Evolutionary conservation across 2,329 filamentous ascomycete genomes (phyloP), one percentile per base, ranked within the genome.

Genomic region (Gnomoniopsis sp.): DNA sequence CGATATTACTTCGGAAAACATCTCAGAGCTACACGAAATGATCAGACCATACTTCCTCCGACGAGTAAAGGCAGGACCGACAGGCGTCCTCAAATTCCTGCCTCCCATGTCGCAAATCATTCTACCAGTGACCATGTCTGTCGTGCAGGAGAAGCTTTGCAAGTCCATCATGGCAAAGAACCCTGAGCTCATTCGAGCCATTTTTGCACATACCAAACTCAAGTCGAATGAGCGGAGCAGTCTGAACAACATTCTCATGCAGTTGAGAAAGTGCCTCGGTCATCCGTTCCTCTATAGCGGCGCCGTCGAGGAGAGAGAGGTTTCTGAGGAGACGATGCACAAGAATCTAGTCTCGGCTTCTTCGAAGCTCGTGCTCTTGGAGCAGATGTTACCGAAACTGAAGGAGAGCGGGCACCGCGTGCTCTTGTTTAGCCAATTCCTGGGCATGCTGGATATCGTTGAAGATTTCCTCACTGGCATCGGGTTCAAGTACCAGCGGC

Each of bases 81-180:
- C 44, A 47, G 44, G 44, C 7, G 93, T 97, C 0, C 79, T 99
- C 54, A 93, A 90, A 43, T 96, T 97, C 72, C 78, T 99, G 11
- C 95, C 95, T 0, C 88, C 93, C 0, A 92, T 99, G 85, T 88
- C 90, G 1, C 93, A 98, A 68, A 92, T 99, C 65, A 98, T 99
- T 62, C 77, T 99, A 4, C 95, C 95, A 0, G 88, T 99, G n/a
- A 93, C 90, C 2, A 97, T 98, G 93, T 93, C 90, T 1, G 80
- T 91, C 15, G 79, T 99, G 14, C 96, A 99, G 70, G 95, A 96
- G 77, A 95, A 91, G 69, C 81, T 99, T 0, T 96, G 95, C 76
- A 95, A 93, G 69, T 96, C 90, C 2, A 97, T 99, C 66, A 83
- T 99, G 66, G 86, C 90, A 15, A 95, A 96, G 72, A 96, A 96